These are phyloP conservation scores for Cladosporium halotolerans DNA, from an alignment of 2,329 filamentous ascomycete species.

Conservation along the genomic window DNA sequence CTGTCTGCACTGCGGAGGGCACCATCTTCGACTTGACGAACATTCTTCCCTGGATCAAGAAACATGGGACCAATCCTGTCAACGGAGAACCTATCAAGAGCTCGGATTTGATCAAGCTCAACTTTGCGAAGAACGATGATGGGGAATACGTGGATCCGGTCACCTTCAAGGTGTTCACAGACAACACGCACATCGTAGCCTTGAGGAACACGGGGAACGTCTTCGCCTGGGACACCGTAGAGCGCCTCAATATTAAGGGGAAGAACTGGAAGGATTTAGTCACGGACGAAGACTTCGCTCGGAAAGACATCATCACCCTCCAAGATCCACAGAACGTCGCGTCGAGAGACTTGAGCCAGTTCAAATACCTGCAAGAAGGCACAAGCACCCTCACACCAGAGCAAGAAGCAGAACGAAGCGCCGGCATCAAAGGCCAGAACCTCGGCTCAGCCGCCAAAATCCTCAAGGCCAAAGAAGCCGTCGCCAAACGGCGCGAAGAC, in stretches of 20 bases:
- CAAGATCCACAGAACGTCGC: conserved; percentile 92
- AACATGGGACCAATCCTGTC: conserved; percentile 87
- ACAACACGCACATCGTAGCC: conserved; percentile 95
- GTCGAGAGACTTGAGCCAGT: conserved; percentile 73
- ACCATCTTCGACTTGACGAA: conserved; percentile 94
- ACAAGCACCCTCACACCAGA: conserved; percentile 59
- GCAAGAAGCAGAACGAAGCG: conserved; percentile 59
- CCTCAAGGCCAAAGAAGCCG: conserved; percentile 81
- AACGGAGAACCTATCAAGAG: conserved; percentile 71
- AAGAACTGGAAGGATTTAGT: conserved; percentile 94
- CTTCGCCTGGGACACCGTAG: conserved; percentile 92
- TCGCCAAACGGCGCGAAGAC: conserved; percentile 80
- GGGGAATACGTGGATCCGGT: conserved; percentile 92
- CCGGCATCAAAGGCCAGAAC: conserved; percentile 66
- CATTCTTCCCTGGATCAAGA: conserved; percentile 89
- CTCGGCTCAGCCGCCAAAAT: conserved; percentile 79
- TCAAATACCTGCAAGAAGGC: conserved; percentile 84
- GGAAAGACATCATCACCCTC: conserved; percentile 89
- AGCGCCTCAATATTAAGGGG: conserved; percentile 90
- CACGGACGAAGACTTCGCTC: conserved; percentile 76
- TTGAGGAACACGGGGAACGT: conserved; percentile 85
- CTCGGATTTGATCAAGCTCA: conserved; percentile 80
- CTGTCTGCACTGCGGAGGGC: conserved; percentile 81
- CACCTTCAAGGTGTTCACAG: conserved; percentile 94
- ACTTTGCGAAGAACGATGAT: conserved; percentile 86